These are phyloP conservation scores for Pezicula carpinea DNA, from an alignment of 2,329 filamentous ascomycete genomes.

Conservation along the genomic window DNA sequence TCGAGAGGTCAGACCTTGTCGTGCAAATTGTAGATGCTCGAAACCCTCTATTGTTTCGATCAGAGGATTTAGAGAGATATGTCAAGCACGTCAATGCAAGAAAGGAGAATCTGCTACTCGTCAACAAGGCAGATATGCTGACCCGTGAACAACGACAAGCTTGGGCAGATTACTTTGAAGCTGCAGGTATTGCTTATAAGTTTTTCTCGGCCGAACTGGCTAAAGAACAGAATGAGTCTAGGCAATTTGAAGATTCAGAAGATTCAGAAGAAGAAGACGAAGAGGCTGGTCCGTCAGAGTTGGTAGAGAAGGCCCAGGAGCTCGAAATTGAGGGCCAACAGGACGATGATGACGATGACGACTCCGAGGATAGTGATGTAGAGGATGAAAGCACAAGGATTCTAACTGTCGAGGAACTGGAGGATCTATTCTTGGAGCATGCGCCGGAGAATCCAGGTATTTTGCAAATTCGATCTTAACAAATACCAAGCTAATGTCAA, in stretches of 20 bases:
- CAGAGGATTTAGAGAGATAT: slow-evolving; percentile 87
- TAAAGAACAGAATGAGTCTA: slow-evolving; percentile 79
- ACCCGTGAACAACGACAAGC: slow-evolving; percentile 72
- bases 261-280: slow-evolving; percentile 39
- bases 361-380: slow-evolving; percentile 23
- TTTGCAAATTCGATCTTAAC: neutral
- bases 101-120: slow-evolving; percentile 87
- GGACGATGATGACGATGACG: slow-evolving; percentile 32
- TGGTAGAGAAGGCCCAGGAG: slow-evolving; percentile 32
- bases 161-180: slow-evolving; percentile 85
- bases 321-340: slow-evolving; percentile 33
- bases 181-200: slow-evolving; percentile 78
- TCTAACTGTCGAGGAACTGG: slow-evolving; percentile 86
- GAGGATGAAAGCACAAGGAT: slow-evolving; percentile 61
- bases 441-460: slow-evolving; percentile 55
- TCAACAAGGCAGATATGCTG: slow-evolving; percentile 99
- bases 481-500: slow-evolving; percentile 20
- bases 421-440: slow-evolving; percentile 79
- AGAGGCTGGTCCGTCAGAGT: slow-evolving; percentile 17
- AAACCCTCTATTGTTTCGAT: slow-evolving; percentile 90
- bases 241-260: slow-evolving; percentile 48
- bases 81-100: slow-evolving; percentile 86
- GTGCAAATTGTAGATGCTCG: slow-evolving; percentile 98
- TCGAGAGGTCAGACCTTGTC: slow-evolving; percentile 90
- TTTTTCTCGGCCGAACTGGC: slow-evolving; percentile 95